A percentile compares a stretch with the other conserved stretches of the same genome.
Evolutionary conservation across 805 yeast species (phyloP).

Genomic region (Metschnikowia baotianmanensis): DNA sequence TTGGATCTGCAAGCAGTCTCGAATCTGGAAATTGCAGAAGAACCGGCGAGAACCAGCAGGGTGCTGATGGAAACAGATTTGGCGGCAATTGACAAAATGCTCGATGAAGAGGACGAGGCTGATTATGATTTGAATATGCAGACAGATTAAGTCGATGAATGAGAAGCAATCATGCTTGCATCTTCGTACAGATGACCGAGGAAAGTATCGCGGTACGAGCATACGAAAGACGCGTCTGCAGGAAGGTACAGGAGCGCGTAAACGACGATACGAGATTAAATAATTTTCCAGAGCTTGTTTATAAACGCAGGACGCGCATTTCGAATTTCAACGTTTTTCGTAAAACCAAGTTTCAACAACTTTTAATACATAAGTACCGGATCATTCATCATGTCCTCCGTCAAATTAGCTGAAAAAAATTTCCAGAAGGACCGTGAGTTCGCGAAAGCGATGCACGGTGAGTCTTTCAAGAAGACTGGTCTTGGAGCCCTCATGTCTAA

Average conservation of each 20-base stretch:
- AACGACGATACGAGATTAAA: conserved; percentile 20
- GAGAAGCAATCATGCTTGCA: not conserved
- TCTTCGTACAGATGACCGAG: too few species aligned
- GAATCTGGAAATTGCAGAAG: not conserved
- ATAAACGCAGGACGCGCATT: conserved; percentile 7
- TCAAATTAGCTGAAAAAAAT: conserved; percentile 47
- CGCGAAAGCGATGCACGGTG: conserved; percentile 85
- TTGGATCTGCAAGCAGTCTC: not conserved
- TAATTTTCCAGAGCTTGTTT: conserved; percentile 9
- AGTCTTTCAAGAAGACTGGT: conserved; percentile 65
- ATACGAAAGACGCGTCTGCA: conserved; percentile 5
- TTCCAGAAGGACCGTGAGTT: conserved; percentile 64
- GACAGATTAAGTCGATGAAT: not conserved
- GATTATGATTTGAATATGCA: conserved; percentile 33
- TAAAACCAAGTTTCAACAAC: conserved; percentile 19
- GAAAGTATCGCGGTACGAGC: conserved; percentile 7
- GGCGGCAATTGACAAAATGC: conserved; percentile 32
- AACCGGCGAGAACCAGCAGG: not conserved
- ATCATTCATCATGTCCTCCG: conserved; percentile 15
- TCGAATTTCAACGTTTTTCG: not conserved
- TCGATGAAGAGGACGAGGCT: conserved; percentile 39
- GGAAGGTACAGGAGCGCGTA: conserved; percentile 8
- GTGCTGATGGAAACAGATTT: conserved; percentile 15
- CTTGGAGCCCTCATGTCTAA: conserved; percentile 74
- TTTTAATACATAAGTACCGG: conserved; percentile 2